phyloP scores from a whole-genome alignment of 1,284 basidiomycete species.

The Rhodotorula mucilaginosa region DNA sequence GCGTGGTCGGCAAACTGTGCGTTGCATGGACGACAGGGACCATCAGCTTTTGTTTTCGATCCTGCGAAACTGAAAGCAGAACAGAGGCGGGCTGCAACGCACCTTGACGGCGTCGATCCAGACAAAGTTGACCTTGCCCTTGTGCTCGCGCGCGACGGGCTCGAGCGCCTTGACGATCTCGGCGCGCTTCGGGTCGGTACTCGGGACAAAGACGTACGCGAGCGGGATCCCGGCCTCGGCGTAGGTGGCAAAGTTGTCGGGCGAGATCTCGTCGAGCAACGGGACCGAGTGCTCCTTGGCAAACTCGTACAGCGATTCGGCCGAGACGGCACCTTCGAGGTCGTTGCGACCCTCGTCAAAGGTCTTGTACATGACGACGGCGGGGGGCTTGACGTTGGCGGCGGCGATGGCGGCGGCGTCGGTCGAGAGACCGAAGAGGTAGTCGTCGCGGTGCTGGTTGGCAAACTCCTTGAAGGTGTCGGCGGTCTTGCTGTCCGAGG shows the following conservation, averaged over 20 bases:
- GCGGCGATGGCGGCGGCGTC: slow-evolving; percentile 64
- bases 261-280: slow-evolving; percentile 85
- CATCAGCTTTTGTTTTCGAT: too few species aligned
- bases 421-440: slow-evolving; percentile 82
- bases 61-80: too few species aligned
- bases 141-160: slow-evolving; percentile 74
- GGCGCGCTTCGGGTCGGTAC: slow-evolving; percentile 62
- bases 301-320: slow-evolving; percentile 70
- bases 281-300: slow-evolving; percentile 81
- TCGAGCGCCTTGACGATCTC: slow-evolving; percentile 69
- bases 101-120: slow-evolving; percentile 90
- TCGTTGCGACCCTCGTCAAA: slow-evolving; percentile 83
- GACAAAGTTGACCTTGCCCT: slow-evolving; percentile 92
- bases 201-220: slow-evolving; percentile 92
- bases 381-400: slow-evolving; percentile 74
- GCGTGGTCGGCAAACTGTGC: slow-evolving; percentile 84
- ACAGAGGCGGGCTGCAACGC: not conserved
- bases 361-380: slow-evolving; percentile 85
- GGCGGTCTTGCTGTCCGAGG: slow-evolving; percentile 64
- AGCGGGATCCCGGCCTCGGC: slow-evolving; percentile 79
- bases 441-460: slow-evolving; percentile 84
- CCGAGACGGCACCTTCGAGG: slow-evolving; percentile 59
- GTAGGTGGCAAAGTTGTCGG: slow-evolving; percentile 90
- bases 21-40: not conserved
- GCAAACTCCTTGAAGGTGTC: slow-evolving; percentile 75